Base-by-base conservation (phyloP, 495 filamentous ascomycete species). In the Neurospora hispaniola region DNA sequence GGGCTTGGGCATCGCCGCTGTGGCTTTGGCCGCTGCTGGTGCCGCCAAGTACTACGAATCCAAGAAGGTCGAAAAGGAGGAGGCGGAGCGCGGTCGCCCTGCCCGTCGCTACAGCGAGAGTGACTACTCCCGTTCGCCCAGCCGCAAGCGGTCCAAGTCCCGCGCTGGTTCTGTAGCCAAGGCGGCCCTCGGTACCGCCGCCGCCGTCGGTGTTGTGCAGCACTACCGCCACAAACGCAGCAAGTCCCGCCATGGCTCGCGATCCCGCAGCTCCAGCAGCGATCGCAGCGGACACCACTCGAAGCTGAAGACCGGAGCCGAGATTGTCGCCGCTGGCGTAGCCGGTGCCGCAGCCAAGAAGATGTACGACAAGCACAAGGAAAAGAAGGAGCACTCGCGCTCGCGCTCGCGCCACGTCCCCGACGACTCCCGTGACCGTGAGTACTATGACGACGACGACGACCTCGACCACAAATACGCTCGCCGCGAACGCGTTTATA, bases 301-400 rank as follows among this genome's bases (percentile, higher is more conserved):
- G 85, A 72, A 91, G 85, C 54, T 88, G 20, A 82, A 84, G 73
- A 88, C 84, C 23, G 86, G 84, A 71, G 86, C 85, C 27, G 85
- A 86, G 78, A 89, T 97, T 48, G 88, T 88, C 16, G 93, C 90
- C 16, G 91, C 93, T 16, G 93, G 92, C 59, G 81, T 94, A 4
- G 92, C 91, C 12, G 92, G 89, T 48, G 94, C 93, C 18, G 93
- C 90, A 11, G 90, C 91, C 70, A 90, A 92, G 76, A 93, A 92
- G 48, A 78, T 97, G 16, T 97, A 94, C 78, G 93, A 97, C 82
- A 90, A 70, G 85, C 87, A 72, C 83, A 85, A 81, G 79, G 80
- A 82, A 81, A 84, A 77, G 80, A 84, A 80, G 80, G 84, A 81
- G 71, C 85, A 84, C 69, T 81, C 80, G 73, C 85, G 84, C 69